Base-by-base conservation (phyloP, 441 rosid genomes). In the Eutrema salsugineum region DNA sequence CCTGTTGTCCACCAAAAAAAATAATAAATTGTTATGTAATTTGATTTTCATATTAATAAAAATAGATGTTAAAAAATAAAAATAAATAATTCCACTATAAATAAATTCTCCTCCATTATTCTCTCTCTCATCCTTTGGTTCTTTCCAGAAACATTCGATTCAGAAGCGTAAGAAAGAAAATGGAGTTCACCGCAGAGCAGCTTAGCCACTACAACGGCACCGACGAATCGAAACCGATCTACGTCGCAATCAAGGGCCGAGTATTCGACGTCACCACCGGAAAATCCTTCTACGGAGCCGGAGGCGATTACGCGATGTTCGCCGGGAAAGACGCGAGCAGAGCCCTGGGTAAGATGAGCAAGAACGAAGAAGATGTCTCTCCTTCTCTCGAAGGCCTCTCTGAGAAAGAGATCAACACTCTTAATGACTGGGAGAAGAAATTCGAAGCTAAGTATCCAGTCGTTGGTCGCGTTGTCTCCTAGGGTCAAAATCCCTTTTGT, bases 261-360 rank as follows among this genome's bases (percentile, higher is more conserved):
- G 87, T 91, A 15, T 94, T 87, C 77, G 91, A 90, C 44, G 94
- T 91, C 57, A 83, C 88, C 30, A 35, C 97, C 16, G 89, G 90
- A 42, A 86, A 77, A 44, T 86, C 97, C 65, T 94, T 94, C 84
- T 90, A 91, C 78, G 96, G 94, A 0, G 80, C 83, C 0, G 93
- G 90, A 8, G 97, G 97, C 28, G 75, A 86, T 12, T 90, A 91
- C 79, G 80, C 81, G 36, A 76, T 88, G 76, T 90, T 91, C 78
- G 86, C 95, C 1, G 95, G 95, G 54, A 91, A 86, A 68, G 97
- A 94, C 70, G 89, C 95, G 11, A 90, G 90, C 84, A 81, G 96
- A 73, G 97, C 96, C 12, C 72, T 91, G 15, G 97, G 90, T 35
- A 94, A 94, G 84, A 91, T 90, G 95, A 94, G 95, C 85, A 94